Evolutionary conservation across 2,329 filamentous ascomycete genomes (phyloP).

Genomic region (Fusarium oxysporum): DNA sequence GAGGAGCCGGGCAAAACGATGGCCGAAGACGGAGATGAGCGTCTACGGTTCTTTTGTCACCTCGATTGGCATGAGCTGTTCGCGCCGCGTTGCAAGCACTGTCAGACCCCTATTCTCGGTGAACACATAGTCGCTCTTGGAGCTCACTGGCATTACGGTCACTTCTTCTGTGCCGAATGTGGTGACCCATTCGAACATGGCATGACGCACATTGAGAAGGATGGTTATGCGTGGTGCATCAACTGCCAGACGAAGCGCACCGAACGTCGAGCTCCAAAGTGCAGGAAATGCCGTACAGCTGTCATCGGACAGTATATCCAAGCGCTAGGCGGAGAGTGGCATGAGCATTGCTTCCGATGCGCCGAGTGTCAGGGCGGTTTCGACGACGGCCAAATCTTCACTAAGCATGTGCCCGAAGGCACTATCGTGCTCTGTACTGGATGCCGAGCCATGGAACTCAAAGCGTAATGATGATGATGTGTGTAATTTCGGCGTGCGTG

Average conservation of each 20-base stretch:
- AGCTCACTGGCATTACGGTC: constrained; percentile 95
- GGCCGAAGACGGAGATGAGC: constrained; percentile 78
- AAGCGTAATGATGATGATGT: constrained; percentile 53
- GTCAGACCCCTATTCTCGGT: constrained; percentile 94
- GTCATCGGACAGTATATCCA: constrained; percentile 92
- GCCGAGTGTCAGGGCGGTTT: constrained; percentile 70
- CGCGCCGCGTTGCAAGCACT: constrained; percentile 93
- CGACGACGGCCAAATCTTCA: constrained; percentile 74
- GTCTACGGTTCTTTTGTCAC: constrained; percentile 92
- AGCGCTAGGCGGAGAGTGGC: constrained; percentile 93
- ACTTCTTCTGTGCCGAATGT: constrained; percentile 99
- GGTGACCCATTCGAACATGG: constrained; percentile 89
- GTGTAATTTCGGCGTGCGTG: constrained; percentile 29
- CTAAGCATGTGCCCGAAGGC: constrained; percentile 62
- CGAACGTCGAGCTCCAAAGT: constrained; percentile 88
- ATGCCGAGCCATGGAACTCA: constrained; percentile 71
- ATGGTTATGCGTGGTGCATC: constrained; percentile 97
- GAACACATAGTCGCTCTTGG: constrained; percentile 95
- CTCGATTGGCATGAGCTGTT: constrained; percentile 98
- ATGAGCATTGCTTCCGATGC: constrained; percentile 91
- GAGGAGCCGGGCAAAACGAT: constrained; percentile 73
- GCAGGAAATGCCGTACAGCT: constrained; percentile 83
- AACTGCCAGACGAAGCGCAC: constrained; percentile 92
- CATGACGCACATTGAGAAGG: constrained; percentile 86
- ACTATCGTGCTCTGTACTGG: constrained; percentile 69